These are phyloP conservation scores for Penicillium concentricum DNA, from an alignment of 2,329 filamentous ascomycete genomes.

Conservation along the genomic window DNA sequence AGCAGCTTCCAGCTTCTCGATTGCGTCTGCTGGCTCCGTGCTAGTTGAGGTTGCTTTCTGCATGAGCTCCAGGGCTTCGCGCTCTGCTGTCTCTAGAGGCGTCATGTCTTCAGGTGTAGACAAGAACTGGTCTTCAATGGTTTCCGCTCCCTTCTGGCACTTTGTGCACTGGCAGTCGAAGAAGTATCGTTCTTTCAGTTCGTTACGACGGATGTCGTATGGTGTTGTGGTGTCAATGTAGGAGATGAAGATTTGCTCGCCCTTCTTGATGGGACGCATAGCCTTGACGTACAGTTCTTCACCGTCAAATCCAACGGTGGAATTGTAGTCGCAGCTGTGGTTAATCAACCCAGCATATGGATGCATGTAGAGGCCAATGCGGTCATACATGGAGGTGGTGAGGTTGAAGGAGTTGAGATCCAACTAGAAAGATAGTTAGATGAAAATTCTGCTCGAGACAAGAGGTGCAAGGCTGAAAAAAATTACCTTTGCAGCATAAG, in stretches of 20 bases:
- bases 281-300: conserved; percentile 52
- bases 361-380: conserved; percentile 60
- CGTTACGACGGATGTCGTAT: conserved; percentile 49
- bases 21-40: conserved; percentile 28
- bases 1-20: conserved; percentile 37
- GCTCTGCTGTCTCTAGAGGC: conserved; percentile 18
- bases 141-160: conserved; percentile 39
- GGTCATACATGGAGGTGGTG: conserved; percentile 55
- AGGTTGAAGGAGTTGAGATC: conserved; percentile 60
- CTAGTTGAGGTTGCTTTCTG: conserved; percentile 16
- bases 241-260: conserved; percentile 60
- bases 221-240: conserved; percentile 61
- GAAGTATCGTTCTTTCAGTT: conserved; percentile 57
- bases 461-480: neutral
- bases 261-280: conserved; percentile 51
- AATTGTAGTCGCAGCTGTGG: conserved; percentile 63
- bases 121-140: conserved; percentile 20
- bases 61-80: conserved; percentile 27
- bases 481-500: conserved; percentile 49
- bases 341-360: conserved; percentile 57
- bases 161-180: conserved; percentile 58
- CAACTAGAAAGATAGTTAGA: conserved; percentile 39
- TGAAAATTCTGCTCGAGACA: too few species aligned
- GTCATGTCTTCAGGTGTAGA: conserved; percentile 12
- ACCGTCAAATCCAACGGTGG: conserved; percentile 58